phyloP scores from a whole-genome alignment of 805 yeast species.

The Candida wancherniae region DNA sequence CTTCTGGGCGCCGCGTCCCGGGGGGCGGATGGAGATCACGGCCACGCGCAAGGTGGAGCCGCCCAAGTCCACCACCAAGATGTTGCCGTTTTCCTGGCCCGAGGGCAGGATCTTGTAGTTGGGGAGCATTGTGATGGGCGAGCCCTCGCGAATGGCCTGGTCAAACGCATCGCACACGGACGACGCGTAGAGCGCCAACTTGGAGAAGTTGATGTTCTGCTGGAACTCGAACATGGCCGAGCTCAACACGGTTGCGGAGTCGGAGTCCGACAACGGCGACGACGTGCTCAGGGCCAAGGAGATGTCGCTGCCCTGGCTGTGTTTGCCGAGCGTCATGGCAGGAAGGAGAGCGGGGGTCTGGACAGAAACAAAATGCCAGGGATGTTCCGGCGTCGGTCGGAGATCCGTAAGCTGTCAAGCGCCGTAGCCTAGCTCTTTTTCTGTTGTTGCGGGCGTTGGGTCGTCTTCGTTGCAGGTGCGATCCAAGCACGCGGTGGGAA shows the following conservation, averaged over 20 bases:
- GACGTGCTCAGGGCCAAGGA: slow-evolving; percentile 10
- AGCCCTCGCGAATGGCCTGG: slow-evolving; percentile 24
- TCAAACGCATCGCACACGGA: slow-evolving; percentile 23
- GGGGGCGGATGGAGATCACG: slow-evolving; percentile 28
- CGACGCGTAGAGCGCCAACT: slow-evolving; percentile 18
- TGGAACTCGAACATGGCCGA: slow-evolving; percentile 9
- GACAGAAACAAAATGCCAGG: no score
- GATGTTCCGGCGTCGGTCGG: no score
- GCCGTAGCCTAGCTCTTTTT: no score
- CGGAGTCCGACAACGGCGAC: slow-evolving; percentile 6
- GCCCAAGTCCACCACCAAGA: slow-evolving; percentile 50
- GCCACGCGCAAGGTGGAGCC: slow-evolving; percentile 51
- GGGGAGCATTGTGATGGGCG: slow-evolving; percentile 37
- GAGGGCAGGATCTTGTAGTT: slow-evolving; percentile 35
- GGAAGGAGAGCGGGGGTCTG: no score
- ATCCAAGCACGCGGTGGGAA: no score
- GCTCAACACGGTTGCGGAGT: slow-evolving; percentile 3
- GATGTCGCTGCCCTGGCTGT: slow-evolving; percentile 4
- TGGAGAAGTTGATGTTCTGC: slow-evolving; percentile 1
- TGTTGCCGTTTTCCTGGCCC: slow-evolving; percentile 35
- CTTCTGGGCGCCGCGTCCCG: slow-evolving; percentile 11
- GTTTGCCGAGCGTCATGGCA: neutral
- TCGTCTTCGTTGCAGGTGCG: no score
- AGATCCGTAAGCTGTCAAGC: no score
- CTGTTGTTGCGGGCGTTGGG: no score